A percentile compares a stretch with the other conserved stretches of the same genome.
phyloP scores from a whole-genome alignment of 257 asterid species.

The Fraxinus pennsylvanica region DNA sequence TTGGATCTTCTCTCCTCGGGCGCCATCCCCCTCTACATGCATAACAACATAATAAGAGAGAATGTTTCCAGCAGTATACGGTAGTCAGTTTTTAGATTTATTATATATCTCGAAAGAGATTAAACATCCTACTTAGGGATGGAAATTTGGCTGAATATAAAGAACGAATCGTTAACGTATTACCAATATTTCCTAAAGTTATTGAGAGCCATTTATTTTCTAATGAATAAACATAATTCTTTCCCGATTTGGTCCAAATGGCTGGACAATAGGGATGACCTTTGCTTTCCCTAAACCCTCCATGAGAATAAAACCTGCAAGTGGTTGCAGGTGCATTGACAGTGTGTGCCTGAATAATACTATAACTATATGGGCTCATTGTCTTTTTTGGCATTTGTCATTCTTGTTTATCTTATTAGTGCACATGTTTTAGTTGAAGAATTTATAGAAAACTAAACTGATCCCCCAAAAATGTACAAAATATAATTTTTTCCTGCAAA shows the following conservation, averaged over 20 bases:
- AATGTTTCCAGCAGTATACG: conserved; percentile 10
- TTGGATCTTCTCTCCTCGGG: conserved; percentile 67
- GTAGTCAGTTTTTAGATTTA: conserved; percentile 11
- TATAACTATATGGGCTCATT: conserved; percentile 14
- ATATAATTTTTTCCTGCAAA: conserved; percentile 6
- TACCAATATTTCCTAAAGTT: background rate
- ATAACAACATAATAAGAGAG: conserved; percentile 21
- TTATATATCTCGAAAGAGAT: conserved; percentile 4
- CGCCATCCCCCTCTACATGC: conserved; percentile 74
- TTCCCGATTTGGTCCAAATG: background rate
- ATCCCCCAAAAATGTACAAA: background rate
- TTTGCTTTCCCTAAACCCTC: background rate
- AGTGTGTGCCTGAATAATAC: conserved; percentile 4
- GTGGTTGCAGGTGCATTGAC: conserved; percentile 3
- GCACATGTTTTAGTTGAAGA: conserved; percentile 5
- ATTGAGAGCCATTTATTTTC: background rate
- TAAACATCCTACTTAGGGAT: background rate
- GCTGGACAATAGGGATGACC: conserved; percentile 9
- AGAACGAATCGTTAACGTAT: background rate
- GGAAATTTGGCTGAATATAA: background rate
- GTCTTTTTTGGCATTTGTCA: background rate
- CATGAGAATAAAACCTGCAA: conserved; percentile 1
- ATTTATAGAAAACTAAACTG: conserved; percentile 5
- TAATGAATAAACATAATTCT: background rate
- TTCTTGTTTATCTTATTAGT: conserved; percentile 6